These are phyloP conservation scores for Coemansia guatemalensis DNA, from an alignment of 192 early-diverging fungal genomes.

Conservation along the genomic window DNA sequence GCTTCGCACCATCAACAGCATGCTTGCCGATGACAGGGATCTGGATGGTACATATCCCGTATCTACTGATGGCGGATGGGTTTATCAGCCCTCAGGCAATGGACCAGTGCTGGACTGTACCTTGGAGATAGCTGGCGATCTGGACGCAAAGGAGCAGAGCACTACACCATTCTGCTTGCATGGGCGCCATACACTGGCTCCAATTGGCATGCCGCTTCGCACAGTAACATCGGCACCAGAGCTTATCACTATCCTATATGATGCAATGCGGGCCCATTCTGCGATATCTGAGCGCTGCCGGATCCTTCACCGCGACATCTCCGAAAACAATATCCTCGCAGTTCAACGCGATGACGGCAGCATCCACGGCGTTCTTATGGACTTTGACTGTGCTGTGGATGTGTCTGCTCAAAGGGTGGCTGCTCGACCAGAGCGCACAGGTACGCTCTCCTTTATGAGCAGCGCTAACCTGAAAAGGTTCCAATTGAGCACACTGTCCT, in stretches of 20 bases:
- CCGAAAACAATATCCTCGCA: constrained; percentile 9
- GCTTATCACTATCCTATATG: background rate
- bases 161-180: constrained; percentile 9
- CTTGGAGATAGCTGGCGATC: background rate
- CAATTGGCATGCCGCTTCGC: background rate
- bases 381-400: constrained; percentile 3
- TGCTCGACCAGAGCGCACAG: constrained; percentile 3
- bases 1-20: constrained; percentile 4
- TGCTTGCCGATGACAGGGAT: background rate
- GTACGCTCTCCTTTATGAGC: constrained; percentile 7
- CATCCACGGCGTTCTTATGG: constrained; percentile 1
- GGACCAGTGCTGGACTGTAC: background rate
- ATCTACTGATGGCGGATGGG: background rate
- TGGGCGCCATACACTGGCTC: background rate
- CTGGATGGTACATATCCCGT: background rate
- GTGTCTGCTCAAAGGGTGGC: background rate
- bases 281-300: background rate
- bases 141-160: background rate
- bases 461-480: background rate
- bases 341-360: background rate
- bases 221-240: background rate
- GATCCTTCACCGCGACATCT: constrained; percentile 2
- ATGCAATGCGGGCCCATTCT: constrained; percentile 5
- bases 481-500: constrained; percentile 3
- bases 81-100: background rate